Conservation (phyloP, 352 stramenopile species). For the Phytopythium ostracodes region DNA sequence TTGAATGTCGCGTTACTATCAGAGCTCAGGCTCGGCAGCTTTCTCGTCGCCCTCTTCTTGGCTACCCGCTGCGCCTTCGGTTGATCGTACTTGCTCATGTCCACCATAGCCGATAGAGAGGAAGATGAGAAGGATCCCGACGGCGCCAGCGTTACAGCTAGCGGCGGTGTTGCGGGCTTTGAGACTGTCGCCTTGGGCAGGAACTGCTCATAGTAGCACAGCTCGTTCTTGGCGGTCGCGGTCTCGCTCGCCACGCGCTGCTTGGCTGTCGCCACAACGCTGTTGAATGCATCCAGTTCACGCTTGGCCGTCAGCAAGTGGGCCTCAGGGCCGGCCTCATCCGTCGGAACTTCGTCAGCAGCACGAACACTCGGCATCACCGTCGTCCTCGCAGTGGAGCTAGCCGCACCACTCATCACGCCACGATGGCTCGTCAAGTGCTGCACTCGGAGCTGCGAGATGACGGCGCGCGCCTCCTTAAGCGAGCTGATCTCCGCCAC, state of each 20-base stretch:
- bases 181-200: slow-evolving; percentile 21
- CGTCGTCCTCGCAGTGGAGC: background rate
- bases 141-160: background rate
- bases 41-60: slow-evolving; percentile 1
- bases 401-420: background rate
- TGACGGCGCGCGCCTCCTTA: slow-evolving; percentile 31
- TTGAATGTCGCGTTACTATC: too few species aligned
- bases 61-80: slow-evolving; percentile 1
- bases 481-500: slow-evolving; percentile 3
- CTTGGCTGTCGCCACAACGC: slow-evolving; percentile 41
- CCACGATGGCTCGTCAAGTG: slow-evolving; percentile 3
- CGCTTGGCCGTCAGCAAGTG: slow-evolving; percentile 20
- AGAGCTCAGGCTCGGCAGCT: slow-evolving; percentile 1
- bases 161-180: background rate
- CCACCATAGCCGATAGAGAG: background rate
- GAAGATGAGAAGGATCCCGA: background rate
- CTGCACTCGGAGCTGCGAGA: slow-evolving; percentile 28
- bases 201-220: slow-evolving; percentile 54
- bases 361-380: background rate
- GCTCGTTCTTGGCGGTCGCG: slow-evolving; percentile 37
- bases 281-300: slow-evolving; percentile 54
- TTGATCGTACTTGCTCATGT: background rate
- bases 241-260: slow-evolving; percentile 26
- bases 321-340: background rate
- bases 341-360: too few species aligned